Percentiles rank a stretch among this genome's conserved stretches.
Evolutionary conservation across 139 green algal species (phyloP).

Genomic region (Mesotaenium endlicherianum): DNA sequence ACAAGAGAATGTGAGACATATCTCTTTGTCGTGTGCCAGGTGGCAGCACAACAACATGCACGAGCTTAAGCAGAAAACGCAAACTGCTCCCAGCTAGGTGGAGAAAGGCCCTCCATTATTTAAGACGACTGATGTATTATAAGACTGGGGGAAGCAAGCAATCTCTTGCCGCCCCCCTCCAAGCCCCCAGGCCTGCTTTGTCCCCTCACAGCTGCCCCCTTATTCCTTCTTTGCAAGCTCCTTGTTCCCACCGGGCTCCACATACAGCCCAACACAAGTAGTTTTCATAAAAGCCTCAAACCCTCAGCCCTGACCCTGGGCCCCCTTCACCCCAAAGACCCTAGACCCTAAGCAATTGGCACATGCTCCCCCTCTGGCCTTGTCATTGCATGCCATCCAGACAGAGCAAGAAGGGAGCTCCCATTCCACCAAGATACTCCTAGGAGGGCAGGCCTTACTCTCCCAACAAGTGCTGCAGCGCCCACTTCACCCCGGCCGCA

Average conservation of each 20-base stretch:
- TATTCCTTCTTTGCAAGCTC: not conserved
- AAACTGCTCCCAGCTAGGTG: no score
- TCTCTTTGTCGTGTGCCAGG: not conserved
- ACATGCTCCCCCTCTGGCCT: not conserved
- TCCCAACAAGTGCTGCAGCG: not conserved
- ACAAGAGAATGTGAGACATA: not conserved
- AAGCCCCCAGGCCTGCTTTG: not conserved
- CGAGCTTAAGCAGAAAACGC: no score
- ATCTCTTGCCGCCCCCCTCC: not conserved
- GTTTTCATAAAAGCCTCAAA: no score
- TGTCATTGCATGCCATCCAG: not conserved
- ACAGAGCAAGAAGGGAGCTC: no score
- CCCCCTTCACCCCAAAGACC: not conserved
- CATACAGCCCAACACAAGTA: no score
- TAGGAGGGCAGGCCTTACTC: no score
- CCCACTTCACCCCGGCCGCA: slow-evolving; percentile 58
- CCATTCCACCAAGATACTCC: not conserved
- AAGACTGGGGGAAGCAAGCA: not conserved
- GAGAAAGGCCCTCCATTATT: no score
- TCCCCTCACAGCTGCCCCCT: not conserved
- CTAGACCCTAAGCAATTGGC: not conserved
- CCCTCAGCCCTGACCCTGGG: not conserved
- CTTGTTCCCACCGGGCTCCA: not conserved
- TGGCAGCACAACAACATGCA: not conserved
- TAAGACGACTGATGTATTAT: not conserved